Evolutionary conservation across 768 basidiomycete genomes (phyloP), one percentile per base, ranked within the genome.

Genomic region (Mycena kentingensis): DNA sequence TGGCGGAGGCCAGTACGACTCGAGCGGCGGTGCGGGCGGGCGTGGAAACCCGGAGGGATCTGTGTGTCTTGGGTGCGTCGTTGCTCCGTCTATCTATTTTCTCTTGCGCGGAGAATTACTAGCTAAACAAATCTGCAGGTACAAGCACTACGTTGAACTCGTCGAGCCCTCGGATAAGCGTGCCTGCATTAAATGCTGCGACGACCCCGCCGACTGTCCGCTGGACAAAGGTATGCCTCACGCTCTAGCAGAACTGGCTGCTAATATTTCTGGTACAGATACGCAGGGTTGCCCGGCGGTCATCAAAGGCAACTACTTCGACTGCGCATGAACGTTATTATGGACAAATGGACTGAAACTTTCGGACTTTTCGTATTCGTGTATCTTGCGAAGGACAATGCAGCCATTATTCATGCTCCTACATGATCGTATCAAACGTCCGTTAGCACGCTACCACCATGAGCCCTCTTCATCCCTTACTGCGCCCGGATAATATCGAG

Each of bases 1-100:
- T 57, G 64, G 60, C 2, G 82, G 82, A 10, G 82, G 82, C 2
- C 80, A 83, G 59, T 83, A 83, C 60, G 81, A 82, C 62, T 82
- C 80, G 22, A 80, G 76, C 52, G 82, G 82, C 24, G 82, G 82
- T 4, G 66, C 54, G 2, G 72, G 69, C 22, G 79, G 80, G n/a
- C 58, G 50, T 6, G 82, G 82, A 1, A 82, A 82, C 57, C 81
- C 81, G 2, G 65, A 66, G 29, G 79, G 74, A 5, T 81, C 79
- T 55, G 70, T 73, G 6, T 83, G 82, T 55, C 58, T 74, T 15
- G 81, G 80, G 76, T 81, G 43, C 42, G 72, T 67, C 13, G 19
- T 32, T n/a, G 18, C 21, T 28, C 43, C 34, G n/a, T 16, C 4
- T 10, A 18, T 32, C 5, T 27, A 25, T 22, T 24, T 12, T 18